A percentile compares a stretch with the other conserved stretches of the same genome.
Conservation (phyloP, 2,329 filamentous ascomycete genomes). For the Coniochaeta prunicola region DNA sequence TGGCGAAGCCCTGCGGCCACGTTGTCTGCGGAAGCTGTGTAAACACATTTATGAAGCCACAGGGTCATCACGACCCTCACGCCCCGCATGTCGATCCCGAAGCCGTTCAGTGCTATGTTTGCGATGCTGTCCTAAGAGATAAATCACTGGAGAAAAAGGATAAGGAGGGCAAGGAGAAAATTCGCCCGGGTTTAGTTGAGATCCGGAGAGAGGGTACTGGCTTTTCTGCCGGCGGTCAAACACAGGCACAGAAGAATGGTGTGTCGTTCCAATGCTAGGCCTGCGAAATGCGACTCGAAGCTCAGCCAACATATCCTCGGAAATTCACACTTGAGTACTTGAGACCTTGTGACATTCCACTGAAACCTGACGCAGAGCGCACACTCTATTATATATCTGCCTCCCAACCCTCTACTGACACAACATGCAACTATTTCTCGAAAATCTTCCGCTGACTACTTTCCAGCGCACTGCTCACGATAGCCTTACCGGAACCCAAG, state of each 20-base stretch:
- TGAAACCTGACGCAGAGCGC: too few relatives aligned
- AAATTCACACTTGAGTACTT: too few relatives aligned
- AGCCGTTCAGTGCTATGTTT: conserved; percentile 72
- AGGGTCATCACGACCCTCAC: conserved; percentile 50
- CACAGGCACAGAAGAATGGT: conserved; percentile 69
- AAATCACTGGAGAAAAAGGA: conserved; percentile 29
- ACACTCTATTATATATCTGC: background rate
- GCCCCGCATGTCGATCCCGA: conserved; percentile 38
- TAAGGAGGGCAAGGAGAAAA: conserved; percentile 33
- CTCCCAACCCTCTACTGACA: background rate
- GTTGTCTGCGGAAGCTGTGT: conserved; percentile 83
- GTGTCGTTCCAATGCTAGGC: conserved; percentile 74
- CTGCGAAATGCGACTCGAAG: background rate
- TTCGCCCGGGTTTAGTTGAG: conserved; percentile 56
- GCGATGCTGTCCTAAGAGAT: conserved; percentile 67
- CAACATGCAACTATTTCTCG: background rate
- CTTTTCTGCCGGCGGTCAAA: conserved; percentile 81
- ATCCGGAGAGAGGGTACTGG: conserved; percentile 64
- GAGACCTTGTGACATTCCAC: too few relatives aligned
- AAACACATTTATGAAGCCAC: conserved; percentile 69
- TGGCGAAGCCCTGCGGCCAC: conserved; percentile 85
- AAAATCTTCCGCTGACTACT: background rate
- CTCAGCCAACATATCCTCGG: background rate
- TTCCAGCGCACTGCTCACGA: background rate
- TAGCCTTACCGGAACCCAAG: background rate